These are phyloP conservation scores for Boletus insuetus DNA, from an alignment of 768 basidiomycete species.

Conservation along the genomic window DNA sequence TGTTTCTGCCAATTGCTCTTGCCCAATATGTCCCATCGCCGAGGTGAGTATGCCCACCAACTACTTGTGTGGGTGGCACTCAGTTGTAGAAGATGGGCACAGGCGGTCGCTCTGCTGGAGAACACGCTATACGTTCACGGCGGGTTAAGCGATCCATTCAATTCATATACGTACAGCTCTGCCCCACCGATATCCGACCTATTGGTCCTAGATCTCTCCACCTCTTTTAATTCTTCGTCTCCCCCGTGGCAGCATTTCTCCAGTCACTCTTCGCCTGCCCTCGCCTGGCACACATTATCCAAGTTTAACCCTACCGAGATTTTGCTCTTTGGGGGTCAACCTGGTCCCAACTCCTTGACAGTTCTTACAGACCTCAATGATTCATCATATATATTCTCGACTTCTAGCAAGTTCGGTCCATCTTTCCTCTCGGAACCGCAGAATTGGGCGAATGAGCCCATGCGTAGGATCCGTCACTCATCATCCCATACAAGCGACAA, in stretches of 20 bases:
- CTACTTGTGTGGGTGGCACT: not conserved
- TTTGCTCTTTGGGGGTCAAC: slow-evolving; percentile 76
- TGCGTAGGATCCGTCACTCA: slow-evolving; percentile 75
- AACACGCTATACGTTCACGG: slow-evolving; percentile 71
- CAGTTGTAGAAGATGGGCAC: slow-evolving; percentile 71
- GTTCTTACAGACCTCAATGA: slow-evolving; percentile 53
- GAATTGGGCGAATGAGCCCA: slow-evolving; percentile 65
- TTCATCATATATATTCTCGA: slow-evolving; percentile 59
- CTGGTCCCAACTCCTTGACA: slow-evolving; percentile 54
- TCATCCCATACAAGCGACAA: slow-evolving; percentile 49
- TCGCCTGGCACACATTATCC: slow-evolving; percentile 81
- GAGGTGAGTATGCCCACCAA: slow-evolving; percentile 15
- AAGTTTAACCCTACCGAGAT: slow-evolving; percentile 52
- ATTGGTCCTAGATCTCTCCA: slow-evolving; percentile 61
- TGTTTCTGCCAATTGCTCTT: slow-evolving; percentile 16
- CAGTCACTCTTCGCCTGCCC: slow-evolving; percentile 49
- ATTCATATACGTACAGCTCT: slow-evolving; percentile 66
- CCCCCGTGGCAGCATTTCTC: slow-evolving; percentile 70
- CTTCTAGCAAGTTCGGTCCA: slow-evolving; percentile 37
- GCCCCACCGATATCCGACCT: slow-evolving; percentile 74
- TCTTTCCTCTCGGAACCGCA: slow-evolving; percentile 46
- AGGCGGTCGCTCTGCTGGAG: slow-evolving; percentile 59
- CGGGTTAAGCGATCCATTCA: slow-evolving; percentile 72
- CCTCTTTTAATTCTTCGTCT: slow-evolving; percentile 53
- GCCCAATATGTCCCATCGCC: slow-evolving; percentile 26